A percentile compares a stretch with the other conserved stretches of the same genome.
Conservation (phyloP, 495 filamentous ascomycete species). For the Xylaria venustula region DNA sequence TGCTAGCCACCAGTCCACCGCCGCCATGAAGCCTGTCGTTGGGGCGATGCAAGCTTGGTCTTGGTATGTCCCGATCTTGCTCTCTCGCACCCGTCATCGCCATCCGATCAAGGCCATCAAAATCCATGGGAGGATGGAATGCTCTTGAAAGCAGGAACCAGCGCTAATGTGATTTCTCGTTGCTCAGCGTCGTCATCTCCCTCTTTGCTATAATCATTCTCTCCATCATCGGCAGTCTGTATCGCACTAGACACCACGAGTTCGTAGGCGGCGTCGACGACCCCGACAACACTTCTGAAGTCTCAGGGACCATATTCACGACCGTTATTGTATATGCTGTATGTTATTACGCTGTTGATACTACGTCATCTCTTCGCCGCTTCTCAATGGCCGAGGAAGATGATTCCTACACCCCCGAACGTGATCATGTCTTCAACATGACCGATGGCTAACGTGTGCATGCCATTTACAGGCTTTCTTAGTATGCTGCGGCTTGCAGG, state of each 20-base stretch:
- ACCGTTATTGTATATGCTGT: conserved; percentile 85
- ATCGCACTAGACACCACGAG: conserved; percentile 71
- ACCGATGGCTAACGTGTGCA: conserved; percentile 10
- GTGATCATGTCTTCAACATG: not conserved
- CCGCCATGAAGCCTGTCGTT: conserved; percentile 88
- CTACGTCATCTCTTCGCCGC: not conserved
- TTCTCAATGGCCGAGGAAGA: not conserved
- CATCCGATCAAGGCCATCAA: not conserved
- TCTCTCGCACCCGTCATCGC: not conserved
- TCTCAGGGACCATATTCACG: conserved; percentile 78
- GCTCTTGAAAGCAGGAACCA: not conserved
- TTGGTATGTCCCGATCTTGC: conserved; percentile 56
- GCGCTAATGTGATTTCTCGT: conserved; percentile 6
- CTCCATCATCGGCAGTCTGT: conserved; percentile 76
- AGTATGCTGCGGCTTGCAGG: conserved; percentile 85
- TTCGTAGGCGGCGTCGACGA: conserved; percentile 75
- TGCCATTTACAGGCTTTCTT: conserved; percentile 66
- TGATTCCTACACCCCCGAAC: not conserved
- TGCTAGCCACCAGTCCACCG: conserved; percentile 1
- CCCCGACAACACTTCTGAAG: conserved; percentile 68
- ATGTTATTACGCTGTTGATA: conserved; percentile 35
- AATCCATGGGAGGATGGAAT: not conserved
- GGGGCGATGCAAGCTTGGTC: conserved; percentile 90
- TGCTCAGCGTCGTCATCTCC: conserved; percentile 76
- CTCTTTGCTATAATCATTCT: conserved; percentile 86